Evolutionary conservation across 177 flowering plant species (phyloP), one percentile per base, ranked within the genome.

Genomic region (Vitis hybrid): DNA sequence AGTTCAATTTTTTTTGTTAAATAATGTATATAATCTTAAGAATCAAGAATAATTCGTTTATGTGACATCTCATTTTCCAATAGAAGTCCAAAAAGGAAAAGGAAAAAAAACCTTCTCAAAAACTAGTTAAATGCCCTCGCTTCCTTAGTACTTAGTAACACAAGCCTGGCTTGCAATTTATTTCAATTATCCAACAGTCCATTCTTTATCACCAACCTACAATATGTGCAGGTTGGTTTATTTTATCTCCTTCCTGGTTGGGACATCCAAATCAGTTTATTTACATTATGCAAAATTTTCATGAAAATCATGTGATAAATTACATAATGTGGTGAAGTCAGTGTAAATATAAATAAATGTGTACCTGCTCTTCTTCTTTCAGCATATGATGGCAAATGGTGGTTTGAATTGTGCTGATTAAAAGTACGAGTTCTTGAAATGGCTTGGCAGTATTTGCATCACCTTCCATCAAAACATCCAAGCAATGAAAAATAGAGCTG

Each of bases 341-440:
- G 12, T 57, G 12, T 16, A 57, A 16, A 60, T 1, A 66, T 8
- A 45, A 55, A 20, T 8, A 57, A 72, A 39, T 31, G 5, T 22
- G 15, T 77, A 91, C 98, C 92, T 93, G 97, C 67, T 90, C 72
- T 79, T 93, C 98, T 83, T 93, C 97, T 80, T 90, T 91, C 64
- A 75, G 74, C 97, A 91, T 90, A 80, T 93, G 95, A 75, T 83
- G 84, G 76, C 82, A 81, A 71, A 93, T 83, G 50, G 80, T 75
- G 49, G 78, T 33, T 69, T 81, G 76, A 16, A 91, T 60, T 49
- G 92, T 83, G 64, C 87, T 80, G 18, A 85, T 79, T 55, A 77
- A 74, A 59, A 69, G 68, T 1, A 80, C 74, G 57, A 93, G 86
- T 65, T 84, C 87, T 70, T 86, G 85, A 74, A 80, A 73, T 51